A percentile compares a stretch with the other conserved stretches of the same genome.
Conservation (phyloP, 148 eudicot species). For the Pouteria glomerata region DNA sequence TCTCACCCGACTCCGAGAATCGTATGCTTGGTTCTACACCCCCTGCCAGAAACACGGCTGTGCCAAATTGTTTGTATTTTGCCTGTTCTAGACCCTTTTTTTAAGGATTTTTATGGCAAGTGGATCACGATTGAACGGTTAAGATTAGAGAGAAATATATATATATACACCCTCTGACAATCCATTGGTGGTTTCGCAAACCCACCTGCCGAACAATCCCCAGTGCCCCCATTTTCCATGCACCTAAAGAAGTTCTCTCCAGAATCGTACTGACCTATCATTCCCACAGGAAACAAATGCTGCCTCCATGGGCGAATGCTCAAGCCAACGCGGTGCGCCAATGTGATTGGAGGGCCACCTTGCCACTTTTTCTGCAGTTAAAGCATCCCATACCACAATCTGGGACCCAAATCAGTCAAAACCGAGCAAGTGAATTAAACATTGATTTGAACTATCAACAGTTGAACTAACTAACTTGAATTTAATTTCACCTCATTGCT, state of each 20-base stretch:
- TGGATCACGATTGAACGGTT: too few species aligned
- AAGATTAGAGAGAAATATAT: too few species aligned
- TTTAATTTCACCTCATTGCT: conserved; percentile 67
- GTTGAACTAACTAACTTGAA: too few species aligned
- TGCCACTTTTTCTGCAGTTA: conserved; percentile 67
- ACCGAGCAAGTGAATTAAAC: background rate
- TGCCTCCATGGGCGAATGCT: conserved; percentile 69
- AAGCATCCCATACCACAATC: conserved; percentile 80
- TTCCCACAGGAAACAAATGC: conserved; percentile 70
- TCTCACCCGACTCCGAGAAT: background rate
- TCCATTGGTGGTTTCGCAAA: background rate
- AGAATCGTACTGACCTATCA: conserved; percentile 65
- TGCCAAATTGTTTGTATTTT: background rate
- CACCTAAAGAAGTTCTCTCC: conserved; percentile 50
- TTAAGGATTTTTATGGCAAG: too few species aligned
- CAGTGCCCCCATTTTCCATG: too few species aligned
- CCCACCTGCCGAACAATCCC: too few species aligned
- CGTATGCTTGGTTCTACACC: background rate
- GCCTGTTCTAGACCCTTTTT: too few species aligned
- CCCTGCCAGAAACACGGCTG: background rate
- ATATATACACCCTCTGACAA: background rate
- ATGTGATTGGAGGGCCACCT: conserved; percentile 62
- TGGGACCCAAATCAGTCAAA: conserved; percentile 15
- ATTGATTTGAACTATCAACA: too few species aligned
- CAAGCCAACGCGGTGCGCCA: conserved; percentile 79